Evolutionary conservation across 768 basidiomycete species (phyloP).

Genomic region (Amanita rubescens): DNA sequence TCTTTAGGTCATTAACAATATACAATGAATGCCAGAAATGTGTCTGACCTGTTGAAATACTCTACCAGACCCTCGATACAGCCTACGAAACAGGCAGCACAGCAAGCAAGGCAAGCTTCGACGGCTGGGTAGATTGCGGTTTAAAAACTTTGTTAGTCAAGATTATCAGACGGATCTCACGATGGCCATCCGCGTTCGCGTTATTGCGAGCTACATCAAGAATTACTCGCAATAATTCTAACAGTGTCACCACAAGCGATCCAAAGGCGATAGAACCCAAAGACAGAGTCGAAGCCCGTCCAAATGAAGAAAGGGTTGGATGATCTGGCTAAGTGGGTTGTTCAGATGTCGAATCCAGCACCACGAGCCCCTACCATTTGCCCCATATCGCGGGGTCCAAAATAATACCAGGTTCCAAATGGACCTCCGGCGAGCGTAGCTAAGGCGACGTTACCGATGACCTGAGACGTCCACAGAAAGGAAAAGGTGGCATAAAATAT

Average conservation of each 20-base stretch:
- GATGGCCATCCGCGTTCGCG: constrained; percentile 56
- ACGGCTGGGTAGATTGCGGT: constrained; percentile 39
- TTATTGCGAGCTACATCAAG: constrained; percentile 51
- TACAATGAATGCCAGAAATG: not conserved
- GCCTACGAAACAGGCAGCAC: constrained; percentile 71
- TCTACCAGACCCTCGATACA: constrained; percentile 62
- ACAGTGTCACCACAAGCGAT: constrained; percentile 71
- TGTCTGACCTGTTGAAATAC: constrained; percentile 66
- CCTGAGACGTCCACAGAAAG: constrained; percentile 84
- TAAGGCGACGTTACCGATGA: constrained; percentile 70
- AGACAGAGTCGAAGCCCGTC: constrained; percentile 68
- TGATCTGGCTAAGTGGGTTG: constrained; percentile 45
- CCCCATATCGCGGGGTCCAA: constrained; percentile 61
- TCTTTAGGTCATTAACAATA: constrained; percentile 23
- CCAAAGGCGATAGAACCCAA: constrained; percentile 85
- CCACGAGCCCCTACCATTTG: constrained; percentile 48
- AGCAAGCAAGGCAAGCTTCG: constrained; percentile 68
- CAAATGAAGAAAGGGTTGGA: constrained; percentile 63
- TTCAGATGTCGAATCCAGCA: not conserved
- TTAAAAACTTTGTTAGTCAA: not conserved
- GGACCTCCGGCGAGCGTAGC: constrained; percentile 78
- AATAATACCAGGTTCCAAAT: constrained; percentile 79
- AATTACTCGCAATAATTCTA: constrained; percentile 61
- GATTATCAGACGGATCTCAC: constrained; percentile 31
- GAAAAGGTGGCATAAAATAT: constrained; percentile 75